These are phyloP conservation scores for Aspergillus baeticus DNA, from an alignment of 495 filamentous ascomycete genomes.

Conservation along the genomic window DNA sequence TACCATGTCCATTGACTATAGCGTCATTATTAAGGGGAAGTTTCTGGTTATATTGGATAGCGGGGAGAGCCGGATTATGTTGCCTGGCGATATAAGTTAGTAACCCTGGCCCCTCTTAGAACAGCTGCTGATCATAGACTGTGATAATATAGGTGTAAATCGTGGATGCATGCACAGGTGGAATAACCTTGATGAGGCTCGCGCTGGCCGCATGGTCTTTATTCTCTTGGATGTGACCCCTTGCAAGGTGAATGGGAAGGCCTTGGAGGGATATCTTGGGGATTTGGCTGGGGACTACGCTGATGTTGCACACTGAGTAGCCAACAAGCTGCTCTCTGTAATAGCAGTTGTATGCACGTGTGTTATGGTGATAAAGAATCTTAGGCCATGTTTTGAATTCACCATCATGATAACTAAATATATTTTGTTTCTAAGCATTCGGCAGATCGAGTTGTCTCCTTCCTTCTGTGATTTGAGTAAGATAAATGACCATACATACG, in stretches of 20 bases:
- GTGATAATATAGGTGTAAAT: neutral
- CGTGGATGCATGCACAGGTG: conserved; percentile 1
- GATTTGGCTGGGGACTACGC: neutral
- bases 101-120: neutral
- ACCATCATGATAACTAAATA: too few species aligned
- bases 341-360: too few species aligned
- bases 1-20: neutral
- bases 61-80: neutral
- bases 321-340: too few species aligned
- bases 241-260: neutral
- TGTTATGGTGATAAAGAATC: too few species aligned
- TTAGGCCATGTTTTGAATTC: too few species aligned
- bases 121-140: neutral
- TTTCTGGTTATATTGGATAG: neutral
- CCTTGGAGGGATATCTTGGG: neutral
- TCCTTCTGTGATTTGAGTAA: too few species aligned
- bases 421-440: too few species aligned
- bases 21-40: neutral
- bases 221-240: neutral
- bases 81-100: neutral
- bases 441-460: too few species aligned
- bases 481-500: too few species aligned
- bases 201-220: neutral
- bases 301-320: too few species aligned
- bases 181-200: neutral